Evolutionary conservation across 2,329 filamentous ascomycete genomes (phyloP).

Genomic region (Sclerotinia borealis): DNA sequence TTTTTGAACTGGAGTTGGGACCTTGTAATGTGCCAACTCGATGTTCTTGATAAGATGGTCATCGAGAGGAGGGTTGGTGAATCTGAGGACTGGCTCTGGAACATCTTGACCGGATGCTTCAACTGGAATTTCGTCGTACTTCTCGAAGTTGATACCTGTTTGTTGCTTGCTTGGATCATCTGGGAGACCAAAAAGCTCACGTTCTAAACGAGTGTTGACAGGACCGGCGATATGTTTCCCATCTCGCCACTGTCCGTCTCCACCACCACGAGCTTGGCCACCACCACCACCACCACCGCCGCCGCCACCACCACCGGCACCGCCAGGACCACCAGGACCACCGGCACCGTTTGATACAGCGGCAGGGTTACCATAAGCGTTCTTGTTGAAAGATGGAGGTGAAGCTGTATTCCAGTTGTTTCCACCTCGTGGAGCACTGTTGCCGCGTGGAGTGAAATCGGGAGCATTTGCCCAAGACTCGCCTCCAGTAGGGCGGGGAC

Average conservation of each 20-base stretch:
- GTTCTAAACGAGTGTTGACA: conserved; percentile 81
- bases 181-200: conserved; percentile 84
- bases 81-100: conserved; percentile 82
- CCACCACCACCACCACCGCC: conserved; percentile 38
- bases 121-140: conserved; percentile 99
- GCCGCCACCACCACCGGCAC: background rate
- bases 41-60: conserved; percentile 93
- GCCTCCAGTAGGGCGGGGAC: conserved; percentile 24
- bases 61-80: conserved; percentile 92
- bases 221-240: conserved; percentile 94
- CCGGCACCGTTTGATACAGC: conserved; percentile 29
- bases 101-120: conserved; percentile 93
- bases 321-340: background rate
- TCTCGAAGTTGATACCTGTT: conserved; percentile 99
- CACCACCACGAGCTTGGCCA: conserved; percentile 63
- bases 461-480: conserved; percentile 34
- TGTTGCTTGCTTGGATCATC: conserved; percentile 95
- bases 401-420: conserved; percentile 34
- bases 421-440: conserved; percentile 30
- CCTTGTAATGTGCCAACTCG: conserved; percentile 86
- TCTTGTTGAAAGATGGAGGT: conserved; percentile 42
- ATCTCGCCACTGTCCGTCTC: conserved; percentile 93
- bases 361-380: conserved; percentile 45
- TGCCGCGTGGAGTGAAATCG: conserved; percentile 33
- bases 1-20: conserved; percentile 96